Evolutionary conservation across 495 filamentous ascomycete species (phyloP).

Genomic region (Penicillium bovifimosum): DNA sequence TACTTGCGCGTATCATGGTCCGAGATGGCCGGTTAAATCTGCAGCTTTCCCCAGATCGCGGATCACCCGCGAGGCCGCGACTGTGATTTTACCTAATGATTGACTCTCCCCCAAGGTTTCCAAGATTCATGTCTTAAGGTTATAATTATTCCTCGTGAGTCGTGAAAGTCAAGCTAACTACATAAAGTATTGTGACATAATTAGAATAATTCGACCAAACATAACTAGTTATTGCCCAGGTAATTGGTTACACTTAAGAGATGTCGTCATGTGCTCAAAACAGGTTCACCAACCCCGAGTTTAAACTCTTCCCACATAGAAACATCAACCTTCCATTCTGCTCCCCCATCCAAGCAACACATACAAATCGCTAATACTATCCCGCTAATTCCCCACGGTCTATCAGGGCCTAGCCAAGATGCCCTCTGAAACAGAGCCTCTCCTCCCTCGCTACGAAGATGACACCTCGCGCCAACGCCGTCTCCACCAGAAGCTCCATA

Average conservation of each 20-base stretch:
- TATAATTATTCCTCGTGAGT: not conserved
- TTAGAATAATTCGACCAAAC: too few species aligned
- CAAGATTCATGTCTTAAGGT: not conserved
- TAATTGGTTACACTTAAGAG: not conserved
- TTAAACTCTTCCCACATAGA: not conserved
- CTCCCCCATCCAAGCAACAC: not conserved
- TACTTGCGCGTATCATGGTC: not conserved
- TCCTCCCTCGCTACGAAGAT: slow-evolving; percentile 79
- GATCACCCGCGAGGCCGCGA: not conserved
- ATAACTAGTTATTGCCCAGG: too few species aligned
- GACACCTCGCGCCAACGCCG: slow-evolving; percentile 72
- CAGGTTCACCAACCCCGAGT: not conserved
- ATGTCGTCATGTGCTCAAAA: slow-evolving; percentile 11
- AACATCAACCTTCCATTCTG: not conserved
- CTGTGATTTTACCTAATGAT: not conserved
- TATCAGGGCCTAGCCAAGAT: slow-evolving; percentile 27
- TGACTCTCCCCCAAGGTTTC: not conserved
- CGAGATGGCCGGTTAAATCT: not conserved
- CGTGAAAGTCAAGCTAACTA: too few species aligned
- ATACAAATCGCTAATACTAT: not conserved
- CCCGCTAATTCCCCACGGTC: not conserved
- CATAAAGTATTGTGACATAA: too few species aligned
- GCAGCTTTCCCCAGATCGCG: slow-evolving; percentile 8
- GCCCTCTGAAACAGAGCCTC: slow-evolving; percentile 62
- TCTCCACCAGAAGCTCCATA: slow-evolving; percentile 81